Evolutionary conservation across 225 moss, liverwort and hornwort species (phyloP).

Genomic region (Antitrichia curtipendula): DNA sequence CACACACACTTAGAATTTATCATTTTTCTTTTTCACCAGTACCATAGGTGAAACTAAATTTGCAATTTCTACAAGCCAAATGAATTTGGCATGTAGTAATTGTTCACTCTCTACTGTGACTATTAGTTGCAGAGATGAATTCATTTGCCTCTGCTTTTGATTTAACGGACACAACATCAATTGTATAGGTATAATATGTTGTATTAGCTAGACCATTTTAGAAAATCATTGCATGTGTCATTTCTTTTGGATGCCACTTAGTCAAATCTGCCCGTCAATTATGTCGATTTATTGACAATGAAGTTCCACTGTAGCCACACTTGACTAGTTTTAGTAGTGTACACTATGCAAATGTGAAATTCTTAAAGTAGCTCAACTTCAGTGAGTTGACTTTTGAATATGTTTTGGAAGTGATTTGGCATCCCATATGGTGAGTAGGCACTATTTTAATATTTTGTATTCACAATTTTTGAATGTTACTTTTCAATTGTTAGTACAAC

Average conservation of each 20-base stretch:
- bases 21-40: too few species aligned
- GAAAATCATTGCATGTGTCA: neutral
- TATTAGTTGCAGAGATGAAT: too few species aligned
- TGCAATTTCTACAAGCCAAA: too few species aligned
- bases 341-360: neutral
- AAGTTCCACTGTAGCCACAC: neutral
- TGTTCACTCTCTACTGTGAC: too few species aligned
- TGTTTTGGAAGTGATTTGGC: neutral
- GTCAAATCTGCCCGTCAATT: neutral
- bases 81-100: too few species aligned
- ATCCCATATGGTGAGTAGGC: neutral
- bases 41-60: too few species aligned
- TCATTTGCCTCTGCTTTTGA: too few species aligned
- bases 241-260: neutral
- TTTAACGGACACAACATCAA: too few species aligned
- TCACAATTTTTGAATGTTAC: neutral
- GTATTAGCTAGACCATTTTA: too few species aligned
- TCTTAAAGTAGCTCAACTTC: neutral
- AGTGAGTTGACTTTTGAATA: neutral
- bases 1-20: too few species aligned
- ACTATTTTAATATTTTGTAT: neutral
- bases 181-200: too few species aligned
- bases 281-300: neutral
- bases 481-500: neutral
- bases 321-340: neutral